Conservation (phyloP, 2,329 filamentous ascomycete genomes). For the Ustilaginoidea virens region DNA sequence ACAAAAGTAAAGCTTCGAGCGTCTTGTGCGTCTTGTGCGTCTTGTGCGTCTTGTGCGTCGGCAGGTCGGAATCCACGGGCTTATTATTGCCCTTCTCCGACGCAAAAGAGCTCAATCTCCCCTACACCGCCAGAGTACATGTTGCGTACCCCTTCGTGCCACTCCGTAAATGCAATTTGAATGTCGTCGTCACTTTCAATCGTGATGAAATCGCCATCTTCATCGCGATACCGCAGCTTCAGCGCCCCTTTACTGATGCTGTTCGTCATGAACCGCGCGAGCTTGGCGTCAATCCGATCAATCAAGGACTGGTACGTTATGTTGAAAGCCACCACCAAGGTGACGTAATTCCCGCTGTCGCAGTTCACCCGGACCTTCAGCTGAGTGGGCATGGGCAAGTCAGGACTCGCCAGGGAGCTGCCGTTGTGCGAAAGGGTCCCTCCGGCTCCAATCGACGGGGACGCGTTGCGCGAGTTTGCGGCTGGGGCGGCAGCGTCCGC, state of each 20-base stretch:
- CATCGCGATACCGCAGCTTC: slow-evolving; percentile 79
- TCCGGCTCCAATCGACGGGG: slow-evolving; percentile 29
- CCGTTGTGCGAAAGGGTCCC: slow-evolving; percentile 10
- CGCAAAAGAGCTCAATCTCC: slow-evolving; percentile 80
- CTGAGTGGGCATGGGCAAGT: slow-evolving; percentile 51
- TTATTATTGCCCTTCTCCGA: slow-evolving; percentile 27
- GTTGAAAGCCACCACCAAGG: slow-evolving; percentile 89
- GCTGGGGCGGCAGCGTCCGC: slow-evolving; percentile 21
- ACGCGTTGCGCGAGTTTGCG: slow-evolving; percentile 27
- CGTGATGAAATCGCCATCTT: slow-evolving; percentile 83
- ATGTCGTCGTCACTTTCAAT: slow-evolving; percentile 96
- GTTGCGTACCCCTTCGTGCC: slow-evolving; percentile 54
- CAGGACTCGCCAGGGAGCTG: slow-evolving; percentile 23
- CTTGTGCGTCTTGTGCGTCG: no score
- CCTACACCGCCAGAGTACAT: slow-evolving; percentile 56
- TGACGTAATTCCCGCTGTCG: slow-evolving; percentile 73
- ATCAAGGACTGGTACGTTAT: slow-evolving; percentile 89
- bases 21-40: no score
- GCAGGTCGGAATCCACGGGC: background rate
- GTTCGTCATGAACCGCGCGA: slow-evolving; percentile 71
- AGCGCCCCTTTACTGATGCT: slow-evolving; percentile 72
- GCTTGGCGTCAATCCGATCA: slow-evolving; percentile 90
- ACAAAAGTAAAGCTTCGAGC: no score
- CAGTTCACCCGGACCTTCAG: slow-evolving; percentile 94
- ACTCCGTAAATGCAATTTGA: slow-evolving; percentile 87